A percentile compares a stretch with the other conserved stretches of the same genome.
Conservation (phyloP, 352 stramenopile species). For the Globisporangium spiculum region DNA sequence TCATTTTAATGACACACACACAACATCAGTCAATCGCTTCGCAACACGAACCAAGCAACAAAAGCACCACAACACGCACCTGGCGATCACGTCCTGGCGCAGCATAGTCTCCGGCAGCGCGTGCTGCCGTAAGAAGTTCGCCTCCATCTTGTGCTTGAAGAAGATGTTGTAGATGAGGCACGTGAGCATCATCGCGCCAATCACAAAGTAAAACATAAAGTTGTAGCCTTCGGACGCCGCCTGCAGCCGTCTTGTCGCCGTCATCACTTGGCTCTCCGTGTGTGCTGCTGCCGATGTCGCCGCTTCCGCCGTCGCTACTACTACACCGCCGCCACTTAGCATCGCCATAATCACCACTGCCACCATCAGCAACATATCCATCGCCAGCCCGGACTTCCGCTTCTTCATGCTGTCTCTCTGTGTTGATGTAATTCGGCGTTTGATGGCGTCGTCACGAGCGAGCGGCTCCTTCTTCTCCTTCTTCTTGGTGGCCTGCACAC, state of each 20-base stretch:
- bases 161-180: slow-evolving; percentile 89
- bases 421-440: not conserved
- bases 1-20: not conserved
- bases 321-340: not conserved
- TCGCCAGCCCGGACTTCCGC: not conserved
- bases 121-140: slow-evolving; percentile 65
- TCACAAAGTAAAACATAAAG: slow-evolving; percentile 89
- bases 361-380: not conserved
- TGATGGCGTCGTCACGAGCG: too few species aligned
- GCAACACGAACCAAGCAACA: not conserved
- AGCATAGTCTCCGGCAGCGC: slow-evolving; percentile 81
- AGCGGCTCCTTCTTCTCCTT: not conserved
- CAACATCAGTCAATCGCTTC: not conserved
- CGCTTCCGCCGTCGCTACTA: not conserved
- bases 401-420: not conserved
- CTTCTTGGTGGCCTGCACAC: not conserved
- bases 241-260: slow-evolving; percentile 24
- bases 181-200: slow-evolving; percentile 85
- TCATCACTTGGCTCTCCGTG: not conserved
- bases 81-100: slow-evolving; percentile 85
- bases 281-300: not conserved
- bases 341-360: not conserved
- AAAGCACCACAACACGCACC: slow-evolving; percentile 15
- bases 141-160: slow-evolving; percentile 83
- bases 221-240: slow-evolving; percentile 73